These are phyloP conservation scores for Spiraea crenata DNA, from an alignment of 331 rosid species.

Conservation along the genomic window DNA sequence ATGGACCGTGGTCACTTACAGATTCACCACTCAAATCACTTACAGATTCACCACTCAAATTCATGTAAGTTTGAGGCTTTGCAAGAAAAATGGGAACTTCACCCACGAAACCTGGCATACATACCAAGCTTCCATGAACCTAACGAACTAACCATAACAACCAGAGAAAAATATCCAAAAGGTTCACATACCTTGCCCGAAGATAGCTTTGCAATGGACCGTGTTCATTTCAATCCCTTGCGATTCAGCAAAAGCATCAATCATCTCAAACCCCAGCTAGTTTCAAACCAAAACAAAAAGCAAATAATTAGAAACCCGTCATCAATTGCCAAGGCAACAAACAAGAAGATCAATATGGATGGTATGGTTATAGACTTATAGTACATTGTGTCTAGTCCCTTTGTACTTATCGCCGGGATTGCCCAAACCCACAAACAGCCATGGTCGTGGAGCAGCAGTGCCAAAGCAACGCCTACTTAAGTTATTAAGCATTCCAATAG, in stretches of 20 bases:
- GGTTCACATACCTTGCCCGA: slow-evolving; percentile 60
- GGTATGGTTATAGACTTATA: too few relatives aligned
- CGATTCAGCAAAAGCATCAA: slow-evolving; percentile 73
- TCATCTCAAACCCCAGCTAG: slow-evolving; percentile 88
- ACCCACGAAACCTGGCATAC: slow-evolving; percentile 63
- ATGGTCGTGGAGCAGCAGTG: slow-evolving; percentile 49
- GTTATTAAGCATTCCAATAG: slow-evolving; percentile 43
- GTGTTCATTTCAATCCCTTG: slow-evolving; percentile 56
- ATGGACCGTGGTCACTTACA: slow-evolving; percentile 36
- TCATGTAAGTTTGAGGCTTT: slow-evolving; percentile 98
- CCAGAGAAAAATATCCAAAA: neutral
- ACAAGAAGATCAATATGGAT: neutral
- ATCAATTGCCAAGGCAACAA: neutral
- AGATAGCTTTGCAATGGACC: slow-evolving; percentile 73
- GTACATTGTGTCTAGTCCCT: slow-evolving; percentile 90
- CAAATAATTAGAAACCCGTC: neutral
- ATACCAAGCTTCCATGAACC: slow-evolving; percentile 18
- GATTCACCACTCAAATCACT: slow-evolving; percentile 91
- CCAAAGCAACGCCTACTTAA: slow-evolving; percentile 46
- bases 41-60: slow-evolving; percentile 93
- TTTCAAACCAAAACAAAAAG: slow-evolving; percentile 9
- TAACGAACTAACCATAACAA: slow-evolving; percentile 19
- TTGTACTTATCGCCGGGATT: slow-evolving; percentile 79
- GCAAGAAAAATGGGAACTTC: slow-evolving; percentile 79
- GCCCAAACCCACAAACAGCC: slow-evolving; percentile 82